Conservation (phyloP, 495 filamentous ascomycete genomes). For the Podospora anserina region DNA sequence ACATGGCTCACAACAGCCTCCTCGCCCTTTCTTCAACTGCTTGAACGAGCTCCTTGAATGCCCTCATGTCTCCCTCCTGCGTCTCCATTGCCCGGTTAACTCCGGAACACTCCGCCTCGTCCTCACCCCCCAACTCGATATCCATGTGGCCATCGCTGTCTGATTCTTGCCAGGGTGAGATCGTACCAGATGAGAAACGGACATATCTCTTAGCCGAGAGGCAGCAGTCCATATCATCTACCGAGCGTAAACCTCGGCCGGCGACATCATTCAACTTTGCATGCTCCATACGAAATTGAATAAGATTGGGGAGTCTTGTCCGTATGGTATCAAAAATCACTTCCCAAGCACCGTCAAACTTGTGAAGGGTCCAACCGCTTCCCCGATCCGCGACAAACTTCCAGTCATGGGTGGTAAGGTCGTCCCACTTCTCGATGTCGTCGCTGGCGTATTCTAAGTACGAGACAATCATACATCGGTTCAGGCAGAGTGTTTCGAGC, state of each 20-base stretch:
- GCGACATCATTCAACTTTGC: neutral
- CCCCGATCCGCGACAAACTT: neutral
- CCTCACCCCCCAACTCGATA: neutral
- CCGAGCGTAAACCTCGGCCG: too few species aligned
- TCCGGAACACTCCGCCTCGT: too few species aligned
- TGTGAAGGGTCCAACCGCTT: neutral
- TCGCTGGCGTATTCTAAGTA: neutral
- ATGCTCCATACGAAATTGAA: neutral
- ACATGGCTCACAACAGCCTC: neutral
- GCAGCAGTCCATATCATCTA: neutral
- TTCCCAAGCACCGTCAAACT: neutral
- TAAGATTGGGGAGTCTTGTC: neutral
- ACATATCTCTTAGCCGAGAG: neutral
- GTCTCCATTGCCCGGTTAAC: neutral
- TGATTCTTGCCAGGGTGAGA: too few species aligned
- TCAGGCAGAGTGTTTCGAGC: slow-evolving; percentile 11
- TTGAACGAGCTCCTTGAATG: neutral
- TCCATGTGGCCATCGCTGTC: neutral
- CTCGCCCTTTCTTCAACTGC: neutral
- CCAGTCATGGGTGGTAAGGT: neutral
- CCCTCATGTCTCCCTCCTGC: neutral
- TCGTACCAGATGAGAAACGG: too few species aligned
- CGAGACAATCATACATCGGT: slow-evolving; percentile 11
- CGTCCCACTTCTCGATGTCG: neutral
- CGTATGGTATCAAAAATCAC: neutral